Evolutionary conservation across 208 protist species (phyloP).

Genomic region (Acanthamoeba polyphaga): DNA sequence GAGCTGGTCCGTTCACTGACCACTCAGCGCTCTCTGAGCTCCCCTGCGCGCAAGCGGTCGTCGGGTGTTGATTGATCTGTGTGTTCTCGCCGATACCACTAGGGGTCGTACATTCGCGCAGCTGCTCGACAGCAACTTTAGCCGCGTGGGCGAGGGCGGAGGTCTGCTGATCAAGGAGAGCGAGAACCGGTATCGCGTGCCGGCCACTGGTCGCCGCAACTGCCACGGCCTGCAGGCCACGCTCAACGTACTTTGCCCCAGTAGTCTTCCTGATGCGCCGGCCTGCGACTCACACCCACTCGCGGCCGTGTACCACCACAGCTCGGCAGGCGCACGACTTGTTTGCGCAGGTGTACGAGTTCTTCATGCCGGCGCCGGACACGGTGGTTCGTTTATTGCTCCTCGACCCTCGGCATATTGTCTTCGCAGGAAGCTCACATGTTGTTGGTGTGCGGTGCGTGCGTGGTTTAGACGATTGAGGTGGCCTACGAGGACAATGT

Average conservation of each 20-base stretch:
- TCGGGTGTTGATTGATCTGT: no score
- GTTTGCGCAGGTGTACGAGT: conserved; percentile 8
- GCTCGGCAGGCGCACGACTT: conserved; percentile 17
- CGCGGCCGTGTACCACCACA: not conserved
- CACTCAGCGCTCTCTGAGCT: not conserved
- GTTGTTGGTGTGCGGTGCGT: not conserved
- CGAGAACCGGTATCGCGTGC: conserved; percentile 32
- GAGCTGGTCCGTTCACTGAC: conserved; percentile 11
- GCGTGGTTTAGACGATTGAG: not conserved
- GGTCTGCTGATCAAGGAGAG: conserved; percentile 64
- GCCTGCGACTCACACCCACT: not conserved
- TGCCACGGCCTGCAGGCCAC: conserved; percentile 64
- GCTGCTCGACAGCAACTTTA: conserved; percentile 56
- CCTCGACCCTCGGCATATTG: no score
- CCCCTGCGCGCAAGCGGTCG: not conserved
- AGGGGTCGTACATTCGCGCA: conserved; percentile 28
- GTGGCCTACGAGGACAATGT: not conserved
- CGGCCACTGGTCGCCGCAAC: conserved; percentile 59
- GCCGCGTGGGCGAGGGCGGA: conserved; percentile 38
- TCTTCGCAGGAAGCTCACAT: not conserved
- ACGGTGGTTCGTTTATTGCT: not conserved
- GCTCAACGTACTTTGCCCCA: not conserved
- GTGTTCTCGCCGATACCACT: not conserved
- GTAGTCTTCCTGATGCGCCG: not conserved
- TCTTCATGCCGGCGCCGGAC: conserved; percentile 29